Conservation (phyloP, 176 grass and related monocot genomes). For the Avena atlantica region DNA sequence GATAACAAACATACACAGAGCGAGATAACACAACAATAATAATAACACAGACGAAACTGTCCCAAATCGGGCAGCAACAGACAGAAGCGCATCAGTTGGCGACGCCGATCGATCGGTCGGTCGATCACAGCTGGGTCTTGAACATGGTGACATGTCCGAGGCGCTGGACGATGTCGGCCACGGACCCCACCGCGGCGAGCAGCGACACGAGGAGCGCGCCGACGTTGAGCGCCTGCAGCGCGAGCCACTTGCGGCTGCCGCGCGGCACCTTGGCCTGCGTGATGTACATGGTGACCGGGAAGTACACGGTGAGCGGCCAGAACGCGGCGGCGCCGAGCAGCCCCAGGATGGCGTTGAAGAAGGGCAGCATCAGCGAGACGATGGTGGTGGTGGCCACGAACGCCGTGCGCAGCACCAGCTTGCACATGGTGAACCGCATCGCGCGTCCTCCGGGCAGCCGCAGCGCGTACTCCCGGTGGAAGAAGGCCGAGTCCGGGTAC, state of each 20-base stretch:
- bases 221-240: slow-evolving; percentile 72
- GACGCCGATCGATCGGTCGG: background rate
- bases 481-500: slow-evolving; percentile 66
- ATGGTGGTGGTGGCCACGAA: slow-evolving; percentile 72
- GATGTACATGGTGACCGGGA: slow-evolving; percentile 83
- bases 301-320: slow-evolving; percentile 90
- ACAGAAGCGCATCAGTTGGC: background rate
- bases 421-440: slow-evolving; percentile 68
- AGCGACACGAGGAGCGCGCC: slow-evolving; percentile 73
- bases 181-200: slow-evolving; percentile 72
- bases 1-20: background rate
- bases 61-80: background rate
- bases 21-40: background rate
- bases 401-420: slow-evolving; percentile 72
- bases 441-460: slow-evolving; percentile 46
- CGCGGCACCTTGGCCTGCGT: slow-evolving; percentile 70
- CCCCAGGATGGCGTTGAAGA: slow-evolving; percentile 92
- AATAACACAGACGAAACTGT: background rate
- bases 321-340: slow-evolving; percentile 81
- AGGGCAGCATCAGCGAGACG: slow-evolving; percentile 80
- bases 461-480: slow-evolving; percentile 68
- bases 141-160: slow-evolving; percentile 78
- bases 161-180: slow-evolving; percentile 74
- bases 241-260: slow-evolving; percentile 64
- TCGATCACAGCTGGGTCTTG: slow-evolving; percentile 65